Percentiles rank a stretch among this genome's conserved stretches.
phyloP scores from a whole-genome alignment of 129 eudicot genomes.

The Scalesia atractyloides region DNA sequence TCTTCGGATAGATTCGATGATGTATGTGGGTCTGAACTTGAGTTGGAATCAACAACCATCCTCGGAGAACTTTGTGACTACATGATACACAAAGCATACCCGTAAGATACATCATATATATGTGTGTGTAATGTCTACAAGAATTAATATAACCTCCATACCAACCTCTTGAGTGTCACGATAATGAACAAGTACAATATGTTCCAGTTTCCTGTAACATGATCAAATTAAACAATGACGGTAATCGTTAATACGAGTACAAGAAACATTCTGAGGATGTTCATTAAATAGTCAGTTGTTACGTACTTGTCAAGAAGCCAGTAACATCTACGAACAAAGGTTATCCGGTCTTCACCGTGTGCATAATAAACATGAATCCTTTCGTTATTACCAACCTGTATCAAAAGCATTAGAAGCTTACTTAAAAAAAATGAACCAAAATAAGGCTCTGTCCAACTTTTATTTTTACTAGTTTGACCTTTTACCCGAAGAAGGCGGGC shows the following conservation, averaged over 20 bases:
- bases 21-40: constrained; percentile 62
- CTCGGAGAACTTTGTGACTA: constrained; percentile 73
- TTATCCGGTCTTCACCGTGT: constrained; percentile 84
- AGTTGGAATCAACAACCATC: constrained; percentile 52
- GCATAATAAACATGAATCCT: constrained; percentile 96
- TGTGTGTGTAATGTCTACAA: constrained; percentile 7
- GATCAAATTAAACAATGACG: constrained; percentile 17
- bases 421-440: neutral
- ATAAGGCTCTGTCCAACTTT: neutral
- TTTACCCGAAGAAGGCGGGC: neutral
- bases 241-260: neutral
- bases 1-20: constrained; percentile 64
- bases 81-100: constrained; percentile 30
- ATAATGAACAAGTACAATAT: constrained; percentile 96
- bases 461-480: neutral
- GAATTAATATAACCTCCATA: neutral
- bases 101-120: neutral
- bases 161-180: constrained; percentile 97
- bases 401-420: constrained; percentile 17
- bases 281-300: constrained; percentile 11
- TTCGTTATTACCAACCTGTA: constrained; percentile 90
- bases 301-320: constrained; percentile 99
- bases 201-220: constrained; percentile 74
- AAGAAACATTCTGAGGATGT: constrained; percentile 15
- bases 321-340: constrained; percentile 96